These are phyloP conservation scores for Irpex sp. DNA, from an alignment of 1,284 basidiomycete genomes.

Conservation along the genomic window DNA sequence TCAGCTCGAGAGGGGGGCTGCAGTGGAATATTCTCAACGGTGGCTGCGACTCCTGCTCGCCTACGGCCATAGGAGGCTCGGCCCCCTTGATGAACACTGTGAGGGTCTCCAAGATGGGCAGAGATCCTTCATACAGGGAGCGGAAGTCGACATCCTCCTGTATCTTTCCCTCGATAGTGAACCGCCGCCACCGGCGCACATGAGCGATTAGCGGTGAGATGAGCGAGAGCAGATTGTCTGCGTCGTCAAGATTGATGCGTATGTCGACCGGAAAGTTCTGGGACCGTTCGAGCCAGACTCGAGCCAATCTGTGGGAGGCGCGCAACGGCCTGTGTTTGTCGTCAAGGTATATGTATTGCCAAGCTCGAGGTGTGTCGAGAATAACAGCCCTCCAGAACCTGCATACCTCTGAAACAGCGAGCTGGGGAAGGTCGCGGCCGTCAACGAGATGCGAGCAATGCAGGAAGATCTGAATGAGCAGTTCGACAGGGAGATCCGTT, in stretches of 20 bases:
- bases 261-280: constrained; percentile 51
- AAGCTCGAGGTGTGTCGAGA: constrained; percentile 48
- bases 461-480: constrained; percentile 60
- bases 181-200: constrained; percentile 51
- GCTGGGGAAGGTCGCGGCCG: constrained; percentile 40
- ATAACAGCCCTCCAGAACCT: constrained; percentile 39
- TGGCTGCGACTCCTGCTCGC: not conserved
- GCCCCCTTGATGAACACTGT: constrained; percentile 13
- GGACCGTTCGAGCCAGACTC: constrained; percentile 52
- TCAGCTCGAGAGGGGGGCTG: not conserved
- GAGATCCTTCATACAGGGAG: constrained; percentile 7
- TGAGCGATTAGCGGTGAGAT: constrained; percentile 56
- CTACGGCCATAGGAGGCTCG: constrained; percentile 4
- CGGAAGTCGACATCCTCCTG: constrained; percentile 18
- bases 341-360: constrained; percentile 54
- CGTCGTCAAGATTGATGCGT: constrained; percentile 43
- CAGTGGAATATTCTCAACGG: constrained; percentile 6
- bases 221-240: constrained; percentile 55
- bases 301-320: constrained; percentile 42
- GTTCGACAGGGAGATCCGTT: constrained; percentile 49
- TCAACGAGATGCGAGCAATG: constrained; percentile 32
- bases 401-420: constrained; percentile 50
- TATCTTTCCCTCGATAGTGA: constrained; percentile 33
- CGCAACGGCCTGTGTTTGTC: constrained; percentile 32
- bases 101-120: constrained; percentile 8